These are phyloP conservation scores for Xanthoconium purpureum DNA, from an alignment of 768 basidiomycete genomes.

Conservation along the genomic window DNA sequence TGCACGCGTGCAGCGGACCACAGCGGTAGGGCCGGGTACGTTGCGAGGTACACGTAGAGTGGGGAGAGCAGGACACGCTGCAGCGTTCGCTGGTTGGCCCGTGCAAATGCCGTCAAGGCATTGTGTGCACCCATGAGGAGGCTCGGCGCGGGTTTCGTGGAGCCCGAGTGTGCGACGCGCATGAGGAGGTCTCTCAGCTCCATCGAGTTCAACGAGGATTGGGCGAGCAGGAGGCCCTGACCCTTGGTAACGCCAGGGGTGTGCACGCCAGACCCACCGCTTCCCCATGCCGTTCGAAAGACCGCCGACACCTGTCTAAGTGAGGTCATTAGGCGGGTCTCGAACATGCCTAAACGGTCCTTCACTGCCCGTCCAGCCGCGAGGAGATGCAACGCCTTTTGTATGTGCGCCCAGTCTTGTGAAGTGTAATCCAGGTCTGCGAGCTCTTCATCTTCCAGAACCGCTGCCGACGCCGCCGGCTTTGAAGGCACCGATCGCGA, in stretches of 20 bases:
- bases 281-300: conserved; percentile 55
- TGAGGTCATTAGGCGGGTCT: conserved; percentile 59
- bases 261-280: conserved; percentile 47
- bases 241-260: conserved; percentile 63
- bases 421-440: conserved; percentile 82
- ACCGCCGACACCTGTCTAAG: conserved; percentile 58
- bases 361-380: conserved; percentile 73
- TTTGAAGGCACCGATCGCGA: conserved; percentile 26
- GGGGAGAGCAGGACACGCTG: conserved; percentile 85
- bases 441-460: conserved; percentile 52
- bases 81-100: conserved; percentile 70
- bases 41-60: conserved; percentile 63
- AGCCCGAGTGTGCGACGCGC: conserved; percentile 14
- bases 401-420: conserved; percentile 88
- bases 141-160: conserved; percentile 18
- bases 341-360: conserved; percentile 67
- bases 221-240: conserved; percentile 69
- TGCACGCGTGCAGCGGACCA: conserved; percentile 53
- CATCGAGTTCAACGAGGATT: conserved; percentile 80
- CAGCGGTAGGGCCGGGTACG: conserved; percentile 63
- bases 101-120: conserved; percentile 62
- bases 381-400: conserved; percentile 76
- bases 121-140: conserved; percentile 54
- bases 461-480: conserved; percentile 25
- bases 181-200: conserved; percentile 51